These are phyloP conservation scores for Nigrospora osmanthi DNA, from an alignment of 2,329 filamentous ascomycete species.

Conservation along the genomic window DNA sequence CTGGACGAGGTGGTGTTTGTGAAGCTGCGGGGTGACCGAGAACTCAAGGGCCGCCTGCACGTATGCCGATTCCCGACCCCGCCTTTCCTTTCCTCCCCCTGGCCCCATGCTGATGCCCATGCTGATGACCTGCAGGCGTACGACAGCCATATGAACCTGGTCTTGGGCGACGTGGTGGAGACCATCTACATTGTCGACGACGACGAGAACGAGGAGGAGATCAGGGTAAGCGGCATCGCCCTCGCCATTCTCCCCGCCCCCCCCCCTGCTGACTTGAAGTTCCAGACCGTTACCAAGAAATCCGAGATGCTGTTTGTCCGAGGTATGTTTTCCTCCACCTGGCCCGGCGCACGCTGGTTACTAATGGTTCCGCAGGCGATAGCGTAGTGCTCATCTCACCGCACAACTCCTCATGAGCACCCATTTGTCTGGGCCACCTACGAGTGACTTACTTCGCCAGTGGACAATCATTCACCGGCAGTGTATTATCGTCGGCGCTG, in stretches of 20 bases:
- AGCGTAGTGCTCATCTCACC: conserved; percentile 55
- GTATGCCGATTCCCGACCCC: conserved; percentile 43
- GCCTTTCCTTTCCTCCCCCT: neutral
- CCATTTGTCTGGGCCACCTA: neutral
- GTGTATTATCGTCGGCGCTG: too few species aligned
- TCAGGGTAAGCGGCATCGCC: conserved; percentile 49
- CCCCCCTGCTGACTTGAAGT: conserved; percentile 1
- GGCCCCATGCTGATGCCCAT: conserved; percentile 4
- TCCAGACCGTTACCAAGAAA: conserved; percentile 86
- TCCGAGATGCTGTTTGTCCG: conserved; percentile 98
- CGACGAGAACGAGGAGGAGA: conserved; percentile 69
- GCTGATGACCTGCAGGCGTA: conserved; percentile 61
- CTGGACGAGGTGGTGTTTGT: conserved; percentile 96
- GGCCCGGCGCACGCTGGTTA: conserved; percentile 12
- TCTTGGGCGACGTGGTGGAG: conserved; percentile 93
- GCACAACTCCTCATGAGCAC: conserved; percentile 6
- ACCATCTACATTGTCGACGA: conserved; percentile 93
- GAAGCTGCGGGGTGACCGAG: conserved; percentile 90
- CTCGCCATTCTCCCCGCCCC: neutral
- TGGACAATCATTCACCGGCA: too few species aligned
- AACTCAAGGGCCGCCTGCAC: conserved; percentile 90
- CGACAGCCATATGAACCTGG: conserved; percentile 95
- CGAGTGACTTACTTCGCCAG: too few species aligned
- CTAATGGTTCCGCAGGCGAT: conserved; percentile 42
- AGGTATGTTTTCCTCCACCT: conserved; percentile 51